phyloP scores from a whole-genome alignment of 2,329 filamentous ascomycete genomes.

The Eurotiales sp. region DNA sequence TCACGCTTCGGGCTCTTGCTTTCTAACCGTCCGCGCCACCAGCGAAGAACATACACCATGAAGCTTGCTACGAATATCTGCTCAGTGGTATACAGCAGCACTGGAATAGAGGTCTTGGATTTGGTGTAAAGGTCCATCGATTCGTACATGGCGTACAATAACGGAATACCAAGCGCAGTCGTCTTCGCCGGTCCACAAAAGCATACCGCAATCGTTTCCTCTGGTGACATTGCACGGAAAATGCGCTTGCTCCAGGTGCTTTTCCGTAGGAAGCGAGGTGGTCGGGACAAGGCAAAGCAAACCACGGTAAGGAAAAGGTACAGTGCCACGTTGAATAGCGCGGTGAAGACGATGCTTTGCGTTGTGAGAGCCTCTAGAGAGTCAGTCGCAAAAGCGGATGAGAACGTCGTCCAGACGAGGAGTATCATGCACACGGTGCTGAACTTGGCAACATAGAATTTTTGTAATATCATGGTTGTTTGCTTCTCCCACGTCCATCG shows the following conservation, averaged over 20 bases:
- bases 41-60: constrained; percentile 33
- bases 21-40: constrained; percentile 23
- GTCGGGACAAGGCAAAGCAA: constrained; percentile 48
- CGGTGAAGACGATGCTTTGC: constrained; percentile 61
- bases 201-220: constrained; percentile 66
- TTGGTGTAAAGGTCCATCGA: constrained; percentile 31
- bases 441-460: constrained; percentile 50
- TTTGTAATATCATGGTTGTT: constrained; percentile 42
- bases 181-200: constrained; percentile 73
- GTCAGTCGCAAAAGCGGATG: constrained; percentile 55
- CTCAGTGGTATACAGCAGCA: constrained; percentile 38
- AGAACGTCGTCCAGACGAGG: constrained; percentile 49
- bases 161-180: constrained; percentile 64
- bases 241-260: constrained; percentile 20
- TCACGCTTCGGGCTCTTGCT: neutral
- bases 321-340: constrained; percentile 64
- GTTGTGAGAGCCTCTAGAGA: constrained; percentile 58
- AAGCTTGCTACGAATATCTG: constrained; percentile 38
- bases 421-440: constrained; percentile 45
- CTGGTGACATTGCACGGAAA: constrained; percentile 45
- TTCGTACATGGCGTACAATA: constrained; percentile 62
- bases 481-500: constrained; percentile 53
- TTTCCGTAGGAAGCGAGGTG: constrained; percentile 24
- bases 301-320: constrained; percentile 62
- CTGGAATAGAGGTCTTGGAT: constrained; percentile 36